These are phyloP conservation scores for Solanum hybrid DNA, from an alignment of 305 asterid genomes.

Conservation along the genomic window DNA sequence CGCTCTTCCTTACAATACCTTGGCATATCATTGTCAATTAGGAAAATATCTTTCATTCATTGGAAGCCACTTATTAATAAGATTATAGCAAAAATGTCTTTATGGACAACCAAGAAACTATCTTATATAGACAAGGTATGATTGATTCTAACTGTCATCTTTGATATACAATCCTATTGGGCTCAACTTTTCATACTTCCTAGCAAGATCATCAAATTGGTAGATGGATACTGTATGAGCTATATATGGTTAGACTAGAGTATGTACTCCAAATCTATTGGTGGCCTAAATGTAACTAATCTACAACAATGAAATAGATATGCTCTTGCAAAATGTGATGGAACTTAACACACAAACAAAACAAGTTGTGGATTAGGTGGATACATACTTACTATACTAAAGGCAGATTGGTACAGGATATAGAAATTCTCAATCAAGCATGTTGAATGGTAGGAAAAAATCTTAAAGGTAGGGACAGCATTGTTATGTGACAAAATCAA, in stretches of 20 bases:
- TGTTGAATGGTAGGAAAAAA: neutral
- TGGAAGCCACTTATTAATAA: neutral
- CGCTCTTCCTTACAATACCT: neutral
- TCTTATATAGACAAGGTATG: too few relatives aligned
- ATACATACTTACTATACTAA: neutral
- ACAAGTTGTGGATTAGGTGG: neutral
- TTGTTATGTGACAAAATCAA: neutral
- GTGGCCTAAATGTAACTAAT: neutral
- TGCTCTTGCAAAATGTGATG: neutral
- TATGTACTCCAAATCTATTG: neutral
- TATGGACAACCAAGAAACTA: too few relatives aligned
- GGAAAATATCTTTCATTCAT: neutral
- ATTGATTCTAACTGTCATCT: too few relatives aligned
- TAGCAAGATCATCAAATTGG: too few relatives aligned
- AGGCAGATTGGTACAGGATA: neutral
- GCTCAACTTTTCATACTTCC: too few relatives aligned
- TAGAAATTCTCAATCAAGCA: neutral
- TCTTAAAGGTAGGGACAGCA: neutral
- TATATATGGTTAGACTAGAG: neutral
- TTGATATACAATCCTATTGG: too few relatives aligned
- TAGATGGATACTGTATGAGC: neutral
- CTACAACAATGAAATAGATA: neutral
- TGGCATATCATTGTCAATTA: neutral
- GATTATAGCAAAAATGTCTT: neutral
- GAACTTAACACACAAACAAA: neutral